Evolutionary conservation across 495 filamentous ascomycete species (phyloP).

Genomic region (Penicillium bovifimosum): DNA sequence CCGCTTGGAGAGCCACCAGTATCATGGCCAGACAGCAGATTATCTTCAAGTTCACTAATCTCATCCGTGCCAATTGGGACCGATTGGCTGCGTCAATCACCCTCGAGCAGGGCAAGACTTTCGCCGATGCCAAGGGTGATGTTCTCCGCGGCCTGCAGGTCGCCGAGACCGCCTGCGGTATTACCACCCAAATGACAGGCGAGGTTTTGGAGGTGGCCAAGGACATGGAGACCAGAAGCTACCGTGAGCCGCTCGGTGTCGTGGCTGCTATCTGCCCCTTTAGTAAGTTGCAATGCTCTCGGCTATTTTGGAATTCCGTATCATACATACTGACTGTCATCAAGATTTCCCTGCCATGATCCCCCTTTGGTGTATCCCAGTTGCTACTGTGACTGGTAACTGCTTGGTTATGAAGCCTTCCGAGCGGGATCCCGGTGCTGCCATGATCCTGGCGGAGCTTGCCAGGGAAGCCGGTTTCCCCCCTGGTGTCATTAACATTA

Average conservation of each 20-base stretch:
- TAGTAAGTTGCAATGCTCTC: constrained; percentile 56
- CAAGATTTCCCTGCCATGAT: constrained; percentile 99
- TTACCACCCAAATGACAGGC: constrained; percentile 88
- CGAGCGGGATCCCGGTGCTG: constrained; percentile 94
- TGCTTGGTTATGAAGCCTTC: constrained; percentile 94
- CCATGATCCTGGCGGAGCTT: constrained; percentile 95
- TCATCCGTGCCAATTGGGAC: constrained; percentile 96
- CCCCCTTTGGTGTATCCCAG: constrained; percentile 92
- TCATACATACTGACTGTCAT: constrained; percentile 10
- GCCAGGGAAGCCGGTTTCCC: constrained; percentile 90
- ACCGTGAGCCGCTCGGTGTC: constrained; percentile 88
- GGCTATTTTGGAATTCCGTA: neutral
- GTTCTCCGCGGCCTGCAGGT: constrained; percentile 95
- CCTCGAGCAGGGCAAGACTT: constrained; percentile 97
- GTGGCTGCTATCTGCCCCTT: constrained; percentile 98
- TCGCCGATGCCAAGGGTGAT: constrained; percentile 92
- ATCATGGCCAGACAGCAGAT: constrained; percentile 86
- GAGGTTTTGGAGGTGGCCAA: constrained; percentile 95
- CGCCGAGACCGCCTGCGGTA: constrained; percentile 90
- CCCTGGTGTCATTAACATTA: constrained; percentile 86
- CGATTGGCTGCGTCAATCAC: constrained; percentile 92
- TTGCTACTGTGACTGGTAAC: constrained; percentile 93
- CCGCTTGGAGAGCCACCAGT: constrained; percentile 76
- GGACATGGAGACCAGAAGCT: constrained; percentile 97
- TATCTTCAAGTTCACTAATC: constrained; percentile 89